phyloP scores from a whole-genome alignment of 495 filamentous ascomycete genomes.

The Amniculicola lignicola region DNA sequence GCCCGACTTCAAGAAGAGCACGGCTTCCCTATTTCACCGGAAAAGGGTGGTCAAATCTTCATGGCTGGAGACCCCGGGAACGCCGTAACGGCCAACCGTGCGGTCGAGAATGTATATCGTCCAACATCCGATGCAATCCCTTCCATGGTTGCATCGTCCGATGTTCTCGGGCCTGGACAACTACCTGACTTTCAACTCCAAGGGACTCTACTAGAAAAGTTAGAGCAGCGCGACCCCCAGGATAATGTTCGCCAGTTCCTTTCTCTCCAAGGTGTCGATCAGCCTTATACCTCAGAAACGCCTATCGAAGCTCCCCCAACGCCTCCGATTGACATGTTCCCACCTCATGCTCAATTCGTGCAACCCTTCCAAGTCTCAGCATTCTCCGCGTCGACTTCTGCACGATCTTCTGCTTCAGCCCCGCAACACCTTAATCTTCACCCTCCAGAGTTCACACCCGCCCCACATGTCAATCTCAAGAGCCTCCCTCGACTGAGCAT shows the following conservation, averaged over 20 bases:
- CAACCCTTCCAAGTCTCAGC: constrained; percentile 18
- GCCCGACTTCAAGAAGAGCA: constrained; percentile 65
- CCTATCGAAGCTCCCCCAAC: constrained; percentile 35
- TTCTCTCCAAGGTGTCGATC: constrained; percentile 64
- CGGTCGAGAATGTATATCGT: constrained; percentile 45
- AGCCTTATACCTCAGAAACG: constrained; percentile 42
- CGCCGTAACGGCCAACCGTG: constrained; percentile 56
- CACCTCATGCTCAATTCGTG: constrained; percentile 18
- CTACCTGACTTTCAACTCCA: constrained; percentile 64
- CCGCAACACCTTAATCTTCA: constrained; percentile 23
- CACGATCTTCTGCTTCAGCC: constrained; percentile 10
- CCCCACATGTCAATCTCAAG: constrained; percentile 36
- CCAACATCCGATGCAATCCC: constrained; percentile 64
- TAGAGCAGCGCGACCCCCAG: constrained; percentile 73
- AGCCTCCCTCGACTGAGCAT: constrained; percentile 42
- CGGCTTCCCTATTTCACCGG: constrained; percentile 53
- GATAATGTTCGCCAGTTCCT: constrained; percentile 90
- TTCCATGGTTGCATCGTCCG: constrained; percentile 86
- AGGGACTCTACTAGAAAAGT: constrained; percentile 62
- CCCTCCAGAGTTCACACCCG: constrained; percentile 31
- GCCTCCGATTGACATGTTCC: constrained; percentile 43
- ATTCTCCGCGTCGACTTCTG: constrained; percentile 23
- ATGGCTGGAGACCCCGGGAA: constrained; percentile 72
- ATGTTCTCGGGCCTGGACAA: constrained; percentile 69
- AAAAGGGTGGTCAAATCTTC: constrained; percentile 57